These are phyloP conservation scores for Leucocoprinus sp. DNA, from an alignment of 768 basidiomycete species.

Conservation along the genomic window DNA sequence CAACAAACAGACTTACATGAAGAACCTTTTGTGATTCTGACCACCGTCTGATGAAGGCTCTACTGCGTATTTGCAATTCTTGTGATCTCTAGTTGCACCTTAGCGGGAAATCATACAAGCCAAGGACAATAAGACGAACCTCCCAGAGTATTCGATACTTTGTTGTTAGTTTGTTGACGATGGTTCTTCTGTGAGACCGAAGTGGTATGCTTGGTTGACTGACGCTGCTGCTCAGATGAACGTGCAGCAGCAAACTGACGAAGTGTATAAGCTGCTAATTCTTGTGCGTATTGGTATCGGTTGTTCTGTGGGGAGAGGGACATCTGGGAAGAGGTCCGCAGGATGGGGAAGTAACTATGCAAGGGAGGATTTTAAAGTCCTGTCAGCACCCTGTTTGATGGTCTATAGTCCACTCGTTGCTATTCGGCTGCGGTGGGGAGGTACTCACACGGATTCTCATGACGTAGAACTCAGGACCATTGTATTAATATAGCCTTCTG, in stretches of 20 bases:
- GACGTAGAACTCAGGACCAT: conserved; percentile 1
- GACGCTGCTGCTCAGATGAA: background rate
- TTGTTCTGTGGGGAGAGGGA: conserved; percentile 19
- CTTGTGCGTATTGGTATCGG: conserved; percentile 34
- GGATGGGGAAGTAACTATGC: background rate
- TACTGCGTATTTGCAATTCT: background rate
- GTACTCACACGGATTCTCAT: conserved; percentile 2
- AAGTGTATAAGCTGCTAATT: conserved; percentile 40
- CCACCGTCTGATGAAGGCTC: background rate
- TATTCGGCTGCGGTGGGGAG: too few species aligned
- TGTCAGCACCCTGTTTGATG: conserved; percentile 3
- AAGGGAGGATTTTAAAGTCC: background rate
- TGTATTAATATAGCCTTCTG: conserved; percentile 20
- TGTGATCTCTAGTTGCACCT: conserved; percentile 4
- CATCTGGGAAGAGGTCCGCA: background rate
- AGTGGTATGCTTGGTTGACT: background rate
- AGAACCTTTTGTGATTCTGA: conserved; percentile 3
- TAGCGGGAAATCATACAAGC: background rate
- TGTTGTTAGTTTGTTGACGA: background rate
- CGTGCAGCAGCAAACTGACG: conserved; percentile 35
- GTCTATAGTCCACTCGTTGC: conserved; percentile 9
- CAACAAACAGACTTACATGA: background rate
- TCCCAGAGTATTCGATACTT: background rate
- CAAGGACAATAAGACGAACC: background rate
- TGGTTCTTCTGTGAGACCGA: background rate